A percentile compares a stretch with the other conserved stretches of the same genome.
Conservation (phyloP, 805 yeast genomes). For the Suhomyces sp. region DNA sequence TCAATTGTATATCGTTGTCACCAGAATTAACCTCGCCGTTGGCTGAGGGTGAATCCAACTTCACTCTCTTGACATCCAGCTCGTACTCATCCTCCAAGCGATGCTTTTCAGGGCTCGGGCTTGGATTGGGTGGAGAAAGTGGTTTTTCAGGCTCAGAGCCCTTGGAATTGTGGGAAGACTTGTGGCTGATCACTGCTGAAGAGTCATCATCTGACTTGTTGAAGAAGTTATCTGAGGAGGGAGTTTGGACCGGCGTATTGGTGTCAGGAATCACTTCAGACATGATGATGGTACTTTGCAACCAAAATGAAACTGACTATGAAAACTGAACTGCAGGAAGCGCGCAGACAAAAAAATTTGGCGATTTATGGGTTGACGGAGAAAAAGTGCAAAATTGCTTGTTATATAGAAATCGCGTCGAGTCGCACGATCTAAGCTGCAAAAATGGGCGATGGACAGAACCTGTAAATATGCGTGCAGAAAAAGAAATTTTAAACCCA, state of each 20-base stretch:
- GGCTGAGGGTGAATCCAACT: too few relatives aligned
- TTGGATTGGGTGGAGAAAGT: slow-evolving; percentile 45
- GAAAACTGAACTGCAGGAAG: not conserved
- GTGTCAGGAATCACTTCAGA: slow-evolving; percentile 33
- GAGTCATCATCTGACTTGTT: slow-evolving; percentile 20
- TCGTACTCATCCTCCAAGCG: slow-evolving; percentile 25
- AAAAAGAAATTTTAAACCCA: slow-evolving; percentile 6
- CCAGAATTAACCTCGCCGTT: too few relatives aligned
- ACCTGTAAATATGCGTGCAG: not conserved
- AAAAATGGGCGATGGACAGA: slow-evolving; percentile 4
- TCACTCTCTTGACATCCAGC: slow-evolving; percentile 19
- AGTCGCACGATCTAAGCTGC: slow-evolving; percentile 7
- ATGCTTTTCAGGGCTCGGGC: slow-evolving; percentile 42
- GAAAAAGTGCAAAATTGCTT: slow-evolving; percentile 8
- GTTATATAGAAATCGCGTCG: slow-evolving; percentile 7
- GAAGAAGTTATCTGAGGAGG: slow-evolving; percentile 31
- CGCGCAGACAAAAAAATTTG: slow-evolving; percentile 5
- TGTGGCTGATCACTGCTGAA: slow-evolving; percentile 9
- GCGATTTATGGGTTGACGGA: slow-evolving; percentile 3
- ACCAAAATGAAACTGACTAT: slow-evolving; percentile 2
- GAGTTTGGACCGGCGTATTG: slow-evolving; percentile 41
- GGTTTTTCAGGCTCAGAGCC: slow-evolving; percentile 33
- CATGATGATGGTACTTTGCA: slow-evolving; percentile 16
- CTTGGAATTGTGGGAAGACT: slow-evolving; percentile 5
- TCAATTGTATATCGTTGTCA: too few relatives aligned